Conservation (phyloP, 1,139 yeast genomes). For the Yarrowia galli region DNA sequence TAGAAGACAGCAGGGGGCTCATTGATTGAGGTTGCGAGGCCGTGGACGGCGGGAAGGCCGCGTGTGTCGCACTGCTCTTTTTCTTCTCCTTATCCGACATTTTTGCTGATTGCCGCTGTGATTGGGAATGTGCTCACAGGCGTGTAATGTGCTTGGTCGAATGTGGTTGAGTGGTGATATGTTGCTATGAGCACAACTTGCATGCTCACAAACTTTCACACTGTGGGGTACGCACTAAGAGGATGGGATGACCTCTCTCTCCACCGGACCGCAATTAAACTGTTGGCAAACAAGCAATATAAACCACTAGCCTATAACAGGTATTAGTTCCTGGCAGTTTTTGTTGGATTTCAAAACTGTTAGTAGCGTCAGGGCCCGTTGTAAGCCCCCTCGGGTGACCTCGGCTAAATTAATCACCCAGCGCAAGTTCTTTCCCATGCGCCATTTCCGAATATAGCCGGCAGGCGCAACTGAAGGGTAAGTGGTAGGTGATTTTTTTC, state of each 20-base stretch:
- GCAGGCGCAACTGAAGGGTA: slow-evolving; percentile 3
- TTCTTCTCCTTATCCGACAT: slow-evolving; percentile 37
- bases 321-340: background rate
- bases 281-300: background rate
- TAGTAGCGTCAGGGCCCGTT: background rate
- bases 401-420: slow-evolving; percentile 10
- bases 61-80: slow-evolving; percentile 44
- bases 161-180: slow-evolving; percentile 26
- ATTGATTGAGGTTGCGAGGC: slow-evolving; percentile 50
- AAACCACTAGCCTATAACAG: background rate
- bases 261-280: slow-evolving; percentile 20
- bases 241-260: background rate
- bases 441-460: slow-evolving; percentile 3
- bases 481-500: background rate
- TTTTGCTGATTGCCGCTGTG: slow-evolving; percentile 5
- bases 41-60: slow-evolving; percentile 50
- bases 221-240: slow-evolving; percentile 21
- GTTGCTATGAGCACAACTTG: slow-evolving; percentile 31
- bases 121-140: background rate
- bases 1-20: slow-evolving; percentile 55
- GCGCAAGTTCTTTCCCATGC: background rate
- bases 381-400: background rate
- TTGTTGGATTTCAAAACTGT: background rate
- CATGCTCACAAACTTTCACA: slow-evolving; percentile 36
- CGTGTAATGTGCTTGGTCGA: background rate